Base-by-base conservation (phyloP, 768 basidiomycete species). In the Mycena rosella region DNA sequence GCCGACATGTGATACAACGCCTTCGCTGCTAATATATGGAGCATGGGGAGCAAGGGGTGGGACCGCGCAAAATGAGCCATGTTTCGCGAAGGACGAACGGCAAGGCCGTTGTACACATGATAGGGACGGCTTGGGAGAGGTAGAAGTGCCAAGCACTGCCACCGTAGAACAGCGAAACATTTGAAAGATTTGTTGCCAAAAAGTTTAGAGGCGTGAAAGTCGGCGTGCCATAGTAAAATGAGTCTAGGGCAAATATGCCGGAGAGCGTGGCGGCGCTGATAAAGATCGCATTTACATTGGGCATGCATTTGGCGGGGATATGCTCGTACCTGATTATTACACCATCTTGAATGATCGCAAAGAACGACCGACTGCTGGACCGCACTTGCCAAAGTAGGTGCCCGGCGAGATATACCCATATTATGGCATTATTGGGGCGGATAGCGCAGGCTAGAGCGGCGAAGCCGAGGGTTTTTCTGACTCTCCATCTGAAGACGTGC, bases 111-210 rank as follows among this genome's bases (percentile, higher is more conserved):
- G 88, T 88, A 71, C 90, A 90, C 20, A 98, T 82, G 59, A 99
- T 87, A 0, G 96, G 97, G 2, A 99, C 73, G 0, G 86, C 96
- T 78, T 98, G 96, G 0, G 87, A 85, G 44, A 98, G 67, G 75
- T 99, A 98, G 76, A 94, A 99, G 74, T 98, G 94, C 89, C 90
- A 94, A 7, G 92, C 80, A 72, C 87, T 95, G 2, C 85, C 80
- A n/a, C 98, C 98, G 75, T 98, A 99, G 80, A 98, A 98, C n/a
- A 91, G 81, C 0, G 98, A 97, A 36, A 98, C 87, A 3, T 88
- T 84, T 5, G 96, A 91, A 15, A 96, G 78, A 75, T 99, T 99
- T 53, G 91, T 90, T 27, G 84, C 78, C 29, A 97, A 75, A 78
- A 99, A 99, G 72, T 94, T 95, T 44, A 93, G 76, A 2, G 93